A percentile compares a stretch with the other conserved stretches of the same genome.
Evolutionary conservation across 768 basidiomycete genomes (phyloP).

Genomic region (Suillus occidentalis): DNA sequence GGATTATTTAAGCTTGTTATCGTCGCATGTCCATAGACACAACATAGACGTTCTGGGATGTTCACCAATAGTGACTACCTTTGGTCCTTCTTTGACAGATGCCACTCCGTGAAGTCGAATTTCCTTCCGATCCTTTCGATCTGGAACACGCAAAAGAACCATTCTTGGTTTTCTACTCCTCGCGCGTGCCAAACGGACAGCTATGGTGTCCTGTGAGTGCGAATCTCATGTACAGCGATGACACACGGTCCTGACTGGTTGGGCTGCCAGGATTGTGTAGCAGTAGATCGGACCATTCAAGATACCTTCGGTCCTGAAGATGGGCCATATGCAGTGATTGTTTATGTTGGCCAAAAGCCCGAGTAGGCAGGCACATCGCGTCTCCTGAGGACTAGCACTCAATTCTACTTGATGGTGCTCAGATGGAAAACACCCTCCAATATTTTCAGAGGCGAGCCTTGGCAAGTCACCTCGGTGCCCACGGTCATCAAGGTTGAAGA

Average conservation of each 20-base stretch:
- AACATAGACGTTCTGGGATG: neutral
- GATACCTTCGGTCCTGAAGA: conserved; percentile 46
- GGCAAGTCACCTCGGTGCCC: conserved; percentile 59
- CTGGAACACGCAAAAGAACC: conserved; percentile 45
- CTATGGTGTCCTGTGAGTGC: conserved; percentile 71
- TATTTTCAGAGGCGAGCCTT: conserved; percentile 60
- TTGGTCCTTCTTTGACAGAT: conserved; percentile 32
- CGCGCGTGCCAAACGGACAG: conserved; percentile 55
- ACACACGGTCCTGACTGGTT: neutral
- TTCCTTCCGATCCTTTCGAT: conserved; percentile 34
- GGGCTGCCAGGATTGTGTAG: conserved; percentile 61
- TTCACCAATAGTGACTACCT: neutral
- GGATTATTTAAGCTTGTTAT: conserved; percentile 5
- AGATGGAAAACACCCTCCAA: conserved; percentile 71
- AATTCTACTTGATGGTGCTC: conserved; percentile 7
- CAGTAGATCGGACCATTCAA: conserved; percentile 55
- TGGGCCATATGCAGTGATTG: conserved; percentile 54
- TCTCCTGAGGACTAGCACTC: neutral
- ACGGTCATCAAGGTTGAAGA: conserved; percentile 63
- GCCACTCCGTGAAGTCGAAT: conserved; percentile 47
- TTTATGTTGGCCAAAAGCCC: conserved; percentile 66
- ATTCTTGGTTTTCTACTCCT: conserved; percentile 72
- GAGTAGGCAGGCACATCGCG: conserved; percentile 46
- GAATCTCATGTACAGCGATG: neutral
- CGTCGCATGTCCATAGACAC: neutral